Conservation (phyloP, 805 yeast genomes). For the Kodamaea jinghongensis region DNA sequence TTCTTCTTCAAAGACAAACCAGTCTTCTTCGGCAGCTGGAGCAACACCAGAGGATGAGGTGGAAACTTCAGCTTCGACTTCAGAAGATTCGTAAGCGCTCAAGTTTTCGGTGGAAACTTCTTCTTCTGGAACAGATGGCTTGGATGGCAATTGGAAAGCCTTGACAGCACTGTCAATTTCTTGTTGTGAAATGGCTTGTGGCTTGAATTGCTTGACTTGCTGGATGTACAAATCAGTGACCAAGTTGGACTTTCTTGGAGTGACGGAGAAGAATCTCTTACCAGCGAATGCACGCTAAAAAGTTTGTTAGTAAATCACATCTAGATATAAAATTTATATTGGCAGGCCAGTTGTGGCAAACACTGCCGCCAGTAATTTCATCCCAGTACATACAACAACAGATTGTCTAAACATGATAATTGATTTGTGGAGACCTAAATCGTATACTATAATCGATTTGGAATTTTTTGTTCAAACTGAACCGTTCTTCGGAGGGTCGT, state of each 20-base stretch:
- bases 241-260: constrained; percentile 52
- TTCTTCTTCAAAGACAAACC: constrained; percentile 76
- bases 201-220: constrained; percentile 87
- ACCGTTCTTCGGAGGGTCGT: constrained; percentile 11
- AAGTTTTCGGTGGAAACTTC: constrained; percentile 71
- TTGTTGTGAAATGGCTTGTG: constrained; percentile 66
- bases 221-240: constrained; percentile 81
- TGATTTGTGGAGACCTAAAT: constrained; percentile 1
- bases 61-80: constrained; percentile 62
- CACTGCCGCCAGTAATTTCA: no score
- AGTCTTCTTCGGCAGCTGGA: constrained; percentile 60
- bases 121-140: constrained; percentile 70
- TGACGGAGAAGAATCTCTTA: constrained; percentile 41
- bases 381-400: constrained; percentile 33
- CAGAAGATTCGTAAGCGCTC: constrained; percentile 62
- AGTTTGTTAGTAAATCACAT: no score
- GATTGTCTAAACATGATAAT: constrained; percentile 39
- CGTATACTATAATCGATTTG: constrained; percentile 1
- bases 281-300: constrained; percentile 32
- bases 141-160: constrained; percentile 77
- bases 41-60: constrained; percentile 24
- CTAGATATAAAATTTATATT: no score
- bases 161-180: constrained; percentile 79
- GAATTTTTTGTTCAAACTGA: constrained; percentile 6
- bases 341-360: no score